A percentile compares a stretch with the other conserved stretches of the same genome.
These are phyloP conservation scores for Gliomastix tumulicola DNA, from an alignment of 2,329 filamentous ascomycete genomes.

Conservation along the genomic window DNA sequence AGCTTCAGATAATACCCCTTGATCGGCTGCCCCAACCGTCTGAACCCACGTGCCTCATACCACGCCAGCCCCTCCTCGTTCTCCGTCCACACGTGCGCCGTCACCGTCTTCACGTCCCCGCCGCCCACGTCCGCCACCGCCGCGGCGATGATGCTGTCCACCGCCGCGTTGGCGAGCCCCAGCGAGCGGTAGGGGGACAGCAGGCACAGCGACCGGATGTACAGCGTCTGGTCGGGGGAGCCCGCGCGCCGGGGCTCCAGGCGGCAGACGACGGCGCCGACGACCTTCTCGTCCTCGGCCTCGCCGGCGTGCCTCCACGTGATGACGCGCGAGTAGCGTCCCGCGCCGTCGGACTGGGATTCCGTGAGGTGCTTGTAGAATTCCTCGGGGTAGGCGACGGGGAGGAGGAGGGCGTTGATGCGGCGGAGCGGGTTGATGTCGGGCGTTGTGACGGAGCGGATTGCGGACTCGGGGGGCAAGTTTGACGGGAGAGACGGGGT, in stretches of 20 bases:
- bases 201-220: slow-evolving; percentile 58
- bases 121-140: slow-evolving; percentile 23
- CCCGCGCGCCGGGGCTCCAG: slow-evolving; percentile 34
- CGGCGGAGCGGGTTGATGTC: slow-evolving; percentile 54
- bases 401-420: slow-evolving; percentile 59
- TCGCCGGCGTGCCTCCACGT: slow-evolving; percentile 48
- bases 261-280: slow-evolving; percentile 58
- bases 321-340: slow-evolving; percentile 53
- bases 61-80: slow-evolving; percentile 57
- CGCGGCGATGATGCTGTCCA: slow-evolving; percentile 43
- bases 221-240: slow-evolving; percentile 29
- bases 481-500: slow-evolving; percentile 7
- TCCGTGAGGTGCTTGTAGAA: slow-evolving; percentile 53
- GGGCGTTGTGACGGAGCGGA: slow-evolving; percentile 39
- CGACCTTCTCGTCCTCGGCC: slow-evolving; percentile 36
- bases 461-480: slow-evolving; percentile 40
- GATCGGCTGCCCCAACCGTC: slow-evolving; percentile 36
- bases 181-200: slow-evolving; percentile 56
- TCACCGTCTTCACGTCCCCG: slow-evolving; percentile 34
- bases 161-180: slow-evolving; percentile 50
- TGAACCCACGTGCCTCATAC: slow-evolving; percentile 54
- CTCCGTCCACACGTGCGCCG: slow-evolving; percentile 63
- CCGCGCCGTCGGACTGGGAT: slow-evolving; percentile 37
- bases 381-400: slow-evolving; percentile 55
- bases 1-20: slow-evolving; percentile 56